Evolutionary conservation across 2,329 filamentous ascomycete species (phyloP), one percentile per base, ranked within the genome.

Genomic region (Nigrograna mackinnonii): DNA sequence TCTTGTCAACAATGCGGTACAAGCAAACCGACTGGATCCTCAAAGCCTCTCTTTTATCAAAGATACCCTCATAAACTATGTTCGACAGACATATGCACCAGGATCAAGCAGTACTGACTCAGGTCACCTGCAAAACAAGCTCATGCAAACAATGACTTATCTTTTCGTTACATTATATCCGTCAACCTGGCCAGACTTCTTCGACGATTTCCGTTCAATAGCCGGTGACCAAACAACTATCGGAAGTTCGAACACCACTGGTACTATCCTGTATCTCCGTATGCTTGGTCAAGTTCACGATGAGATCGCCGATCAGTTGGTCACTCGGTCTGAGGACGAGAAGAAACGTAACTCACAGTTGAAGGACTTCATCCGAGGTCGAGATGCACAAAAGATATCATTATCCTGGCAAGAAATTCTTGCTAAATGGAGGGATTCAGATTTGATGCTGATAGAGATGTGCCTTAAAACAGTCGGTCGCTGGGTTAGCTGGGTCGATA

Each of bases 401-500:
- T 78, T 79, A 46, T 92, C 91, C 4, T 99, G 94, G 94, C 89
- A 94, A 68, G 88, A 95, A 61, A 86, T 99, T 33, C 78, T 99
- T 41, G 79, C 83, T 9, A 83, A 86, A 58, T 97, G 91, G 79
- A 77, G 79, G 53, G 81, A 82, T 57, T 69, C 72, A 42, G 79
- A 80, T 60, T 78, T 83, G 43, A 82, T 87, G 54, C 80, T 97
- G 44, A 80, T 95, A 32, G 91, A 96, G 67, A 85, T 95, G 79
- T 91, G 89, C 57, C 78, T 99, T 39, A 90, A 87, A 70, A 87
- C 91, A n/a, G 84, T 99, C 52, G 91, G 90, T 26, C 94, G 92
- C 67, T 99, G 94, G 92, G 91, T 96, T 47, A 95, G 91, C 79
- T 99, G 94, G 94, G 95, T 95, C 61, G 94, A 97, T 64, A 97